These are phyloP conservation scores for Endoconidiophora laricicola DNA, from an alignment of 2,329 filamentous ascomycete species.

Conservation along the genomic window DNA sequence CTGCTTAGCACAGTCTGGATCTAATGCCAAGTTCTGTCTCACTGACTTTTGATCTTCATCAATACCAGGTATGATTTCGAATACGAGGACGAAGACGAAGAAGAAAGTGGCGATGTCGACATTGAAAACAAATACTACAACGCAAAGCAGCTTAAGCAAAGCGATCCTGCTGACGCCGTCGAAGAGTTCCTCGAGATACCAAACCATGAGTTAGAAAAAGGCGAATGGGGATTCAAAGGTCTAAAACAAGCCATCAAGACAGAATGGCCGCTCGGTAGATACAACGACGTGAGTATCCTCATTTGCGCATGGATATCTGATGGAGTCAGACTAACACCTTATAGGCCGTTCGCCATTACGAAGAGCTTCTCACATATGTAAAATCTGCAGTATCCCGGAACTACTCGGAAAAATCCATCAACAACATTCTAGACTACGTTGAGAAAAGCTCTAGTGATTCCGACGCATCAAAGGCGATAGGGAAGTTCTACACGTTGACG, in stretches of 20 bases:
- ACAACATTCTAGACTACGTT: slow-evolving; percentile 96
- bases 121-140: slow-evolving; percentile 99
- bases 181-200: slow-evolving; percentile 85
- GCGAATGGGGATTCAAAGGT: slow-evolving; percentile 97
- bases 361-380: slow-evolving; percentile 89
- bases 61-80: slow-evolving; percentile 70
- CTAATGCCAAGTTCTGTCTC: no score
- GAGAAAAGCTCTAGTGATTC: slow-evolving; percentile 67
- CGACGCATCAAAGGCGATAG: slow-evolving; percentile 64
- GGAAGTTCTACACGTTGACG: slow-evolving; percentile 86
- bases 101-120: slow-evolving; percentile 74
- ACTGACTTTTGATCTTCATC: no score
- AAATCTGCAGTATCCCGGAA: slow-evolving; percentile 93
- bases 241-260: slow-evolving; percentile 96
- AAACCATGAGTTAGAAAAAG: slow-evolving; percentile 71
- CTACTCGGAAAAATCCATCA: slow-evolving; percentile 98
- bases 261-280: slow-evolving; percentile 82
- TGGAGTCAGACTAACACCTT: background rate
- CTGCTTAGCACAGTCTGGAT: no score
- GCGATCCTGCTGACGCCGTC: slow-evolving; percentile 75
- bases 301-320: background rate
- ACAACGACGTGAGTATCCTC: slow-evolving; percentile 46
- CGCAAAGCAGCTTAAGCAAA: slow-evolving; percentile 86
- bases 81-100: slow-evolving; percentile 84
- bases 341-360: slow-evolving; percentile 81